Evolutionary conservation across 495 filamentous ascomycete species (phyloP).

Genomic region (Chaetomium tenue): DNA sequence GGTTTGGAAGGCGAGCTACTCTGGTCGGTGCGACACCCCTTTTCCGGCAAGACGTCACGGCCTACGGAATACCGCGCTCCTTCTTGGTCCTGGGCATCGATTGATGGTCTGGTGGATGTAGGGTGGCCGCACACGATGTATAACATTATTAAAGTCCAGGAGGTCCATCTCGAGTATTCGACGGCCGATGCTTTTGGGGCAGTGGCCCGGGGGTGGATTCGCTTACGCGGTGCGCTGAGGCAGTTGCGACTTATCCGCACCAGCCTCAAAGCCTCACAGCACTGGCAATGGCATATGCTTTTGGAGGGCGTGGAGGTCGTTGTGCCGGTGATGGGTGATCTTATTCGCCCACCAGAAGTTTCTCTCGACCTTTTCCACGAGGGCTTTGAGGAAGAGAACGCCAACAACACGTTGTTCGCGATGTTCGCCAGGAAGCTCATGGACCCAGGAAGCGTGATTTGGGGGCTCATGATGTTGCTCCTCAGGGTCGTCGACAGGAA

Average conservation of each 20-base stretch:
- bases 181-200: not conserved
- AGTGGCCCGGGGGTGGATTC: not conserved
- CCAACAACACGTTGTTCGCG: not conserved
- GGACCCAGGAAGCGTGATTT: not conserved
- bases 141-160: not conserved
- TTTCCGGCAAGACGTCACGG: not conserved
- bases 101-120: not conserved
- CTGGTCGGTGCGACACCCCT: not conserved
- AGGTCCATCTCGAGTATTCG: not conserved
- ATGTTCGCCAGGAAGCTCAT: not conserved
- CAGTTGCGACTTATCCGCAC: conserved; percentile 1
- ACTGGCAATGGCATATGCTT: not conserved
- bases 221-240: not conserved
- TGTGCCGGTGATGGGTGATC: not conserved
- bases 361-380: not conserved
- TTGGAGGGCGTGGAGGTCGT: not conserved
- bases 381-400: not conserved
- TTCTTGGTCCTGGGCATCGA: conserved; percentile 6
- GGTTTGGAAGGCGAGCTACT: not conserved
- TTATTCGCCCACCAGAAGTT: not conserved
- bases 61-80: not conserved
- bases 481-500: conserved; percentile 2
- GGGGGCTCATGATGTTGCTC: not conserved
- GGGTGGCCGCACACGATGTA: not conserved
- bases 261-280: not conserved